Base-by-base conservation (phyloP, 768 basidiomycete species). In the Panaeolus papilionaceus region DNA sequence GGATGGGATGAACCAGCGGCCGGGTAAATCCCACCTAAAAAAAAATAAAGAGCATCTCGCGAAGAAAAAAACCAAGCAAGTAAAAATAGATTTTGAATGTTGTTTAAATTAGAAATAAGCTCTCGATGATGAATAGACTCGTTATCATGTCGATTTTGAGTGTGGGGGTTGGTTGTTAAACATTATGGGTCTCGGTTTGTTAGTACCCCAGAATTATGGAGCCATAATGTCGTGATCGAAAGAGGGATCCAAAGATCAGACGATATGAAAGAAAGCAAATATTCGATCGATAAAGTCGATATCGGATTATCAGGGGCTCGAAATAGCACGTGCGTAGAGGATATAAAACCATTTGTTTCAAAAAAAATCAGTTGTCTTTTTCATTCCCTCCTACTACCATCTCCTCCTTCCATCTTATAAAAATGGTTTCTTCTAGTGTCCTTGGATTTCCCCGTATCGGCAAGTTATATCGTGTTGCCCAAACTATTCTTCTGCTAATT, bases 401-500 rank as follows among this genome's bases (percentile, higher is more conserved):
- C 73, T 74, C 68, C 72, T 70, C 69, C 67, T 68, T 74, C 67
- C 72, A 66, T 68, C 62, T 47, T 49, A 47, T 61, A 65, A 84
- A 74, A 75, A 91, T 95, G 92, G 93, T 95, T 68, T 75, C 79
- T 58, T 95, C 93, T 69, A 92, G 92, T 76, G 92, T 96, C 72
- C 89, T 96, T 74, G 95, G 95, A 74, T 96, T 94, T 82, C 95
- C 95, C 75, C 92, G 95, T 75, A 95, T 96, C 80, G 95, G 93
- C 89, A 72, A 65, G 80, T 78, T 45, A 49, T 26, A 11, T 42
- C 20, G 9, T 61, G 33, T 42, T 38, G 51, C 38, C 63, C 45
- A 61, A 45, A 26, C 6, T 26, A 18, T 38, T 47, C 64, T 66
- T 38, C 47, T 12, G 42, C 51, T 62, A n/a, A 37, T 54, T 63